Conservation (phyloP, 2,329 filamentous ascomycete genomes). For the Scedosporium dehoogii region DNA sequence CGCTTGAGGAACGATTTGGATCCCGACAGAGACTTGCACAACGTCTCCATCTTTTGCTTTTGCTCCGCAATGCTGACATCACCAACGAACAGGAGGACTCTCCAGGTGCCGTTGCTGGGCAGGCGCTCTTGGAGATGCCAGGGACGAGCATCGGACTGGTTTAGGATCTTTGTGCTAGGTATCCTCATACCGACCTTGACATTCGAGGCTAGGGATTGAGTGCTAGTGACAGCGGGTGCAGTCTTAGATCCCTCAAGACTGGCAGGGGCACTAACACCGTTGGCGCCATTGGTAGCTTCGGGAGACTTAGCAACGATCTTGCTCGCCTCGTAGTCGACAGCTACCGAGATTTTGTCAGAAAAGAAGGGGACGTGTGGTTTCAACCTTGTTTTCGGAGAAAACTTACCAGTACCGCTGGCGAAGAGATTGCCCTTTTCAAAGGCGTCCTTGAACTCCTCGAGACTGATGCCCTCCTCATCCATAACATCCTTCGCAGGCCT, state of each 20-base stretch:
- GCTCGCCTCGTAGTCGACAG: background rate
- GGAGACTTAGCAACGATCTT: background rate
- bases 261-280: background rate
- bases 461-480: conserved; percentile 50
- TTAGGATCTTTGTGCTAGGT: conserved; percentile 47
- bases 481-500: conserved; percentile 48
- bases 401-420: background rate
- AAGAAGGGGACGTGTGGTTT: background rate
- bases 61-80: too few species aligned
- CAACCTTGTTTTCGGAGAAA: background rate
- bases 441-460: conserved; percentile 51
- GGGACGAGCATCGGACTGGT: conserved; percentile 43
- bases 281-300: background rate
- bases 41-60: too few species aligned
- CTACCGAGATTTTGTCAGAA: background rate
- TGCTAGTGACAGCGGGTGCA: background rate
- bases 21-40: too few species aligned
- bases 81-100: conserved; percentile 47
- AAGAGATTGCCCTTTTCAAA: conserved; percentile 45
- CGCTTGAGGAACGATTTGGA: conserved; percentile 21
- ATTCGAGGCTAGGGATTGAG: background rate
- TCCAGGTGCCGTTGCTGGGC: conserved; percentile 44
- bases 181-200: conserved; percentile 41
- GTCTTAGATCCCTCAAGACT: too few species aligned
- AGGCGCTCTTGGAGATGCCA: conserved; percentile 50